Evolutionary conservation across 768 basidiomycete species (phyloP).

Genomic region (Chlorophyllum brunneum): DNA sequence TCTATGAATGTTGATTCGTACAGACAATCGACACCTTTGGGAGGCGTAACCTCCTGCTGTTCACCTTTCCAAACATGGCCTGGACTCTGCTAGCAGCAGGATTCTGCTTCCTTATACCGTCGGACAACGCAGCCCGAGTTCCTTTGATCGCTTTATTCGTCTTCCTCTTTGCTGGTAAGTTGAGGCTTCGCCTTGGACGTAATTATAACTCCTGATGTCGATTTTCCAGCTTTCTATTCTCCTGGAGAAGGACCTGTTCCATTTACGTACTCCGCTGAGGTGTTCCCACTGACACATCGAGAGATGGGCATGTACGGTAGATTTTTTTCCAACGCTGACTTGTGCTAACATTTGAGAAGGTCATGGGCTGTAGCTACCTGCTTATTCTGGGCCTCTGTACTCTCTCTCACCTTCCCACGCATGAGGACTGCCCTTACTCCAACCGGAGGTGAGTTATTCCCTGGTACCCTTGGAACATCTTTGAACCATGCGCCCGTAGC

Average conservation of each 20-base stretch:
- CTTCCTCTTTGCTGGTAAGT: constrained; percentile 39
- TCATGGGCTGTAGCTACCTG: constrained; percentile 52
- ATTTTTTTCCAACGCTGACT: constrained; percentile 22
- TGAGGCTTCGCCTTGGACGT: neutral
- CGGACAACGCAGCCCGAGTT: constrained; percentile 31
- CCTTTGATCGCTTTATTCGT: constrained; percentile 40
- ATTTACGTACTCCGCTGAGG: constrained; percentile 88
- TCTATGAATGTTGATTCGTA: neutral
- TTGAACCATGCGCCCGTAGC: too few relatives aligned
- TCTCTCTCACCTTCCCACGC: constrained; percentile 59
- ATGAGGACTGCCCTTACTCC: constrained; percentile 41
- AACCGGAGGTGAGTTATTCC: constrained; percentile 25
- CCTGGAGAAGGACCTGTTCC: constrained; percentile 91
- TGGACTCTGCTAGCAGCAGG: constrained; percentile 73
- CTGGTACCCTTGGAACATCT: too few relatives aligned
- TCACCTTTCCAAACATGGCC: constrained; percentile 82
- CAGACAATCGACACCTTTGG: constrained; percentile 75
- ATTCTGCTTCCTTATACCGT: constrained; percentile 58
- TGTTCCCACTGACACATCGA: constrained; percentile 80
- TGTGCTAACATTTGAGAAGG: constrained; percentile 29
- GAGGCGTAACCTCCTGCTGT: constrained; percentile 69
- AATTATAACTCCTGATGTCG: neutral
- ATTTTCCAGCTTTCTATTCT: constrained; percentile 55
- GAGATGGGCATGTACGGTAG: constrained; percentile 52
- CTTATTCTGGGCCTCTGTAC: constrained; percentile 49